Evolutionary conservation across 2,329 filamentous ascomycete genomes (phyloP), one percentile per base, ranked within the genome.

Genomic region (Hyphodiscus sp.): DNA sequence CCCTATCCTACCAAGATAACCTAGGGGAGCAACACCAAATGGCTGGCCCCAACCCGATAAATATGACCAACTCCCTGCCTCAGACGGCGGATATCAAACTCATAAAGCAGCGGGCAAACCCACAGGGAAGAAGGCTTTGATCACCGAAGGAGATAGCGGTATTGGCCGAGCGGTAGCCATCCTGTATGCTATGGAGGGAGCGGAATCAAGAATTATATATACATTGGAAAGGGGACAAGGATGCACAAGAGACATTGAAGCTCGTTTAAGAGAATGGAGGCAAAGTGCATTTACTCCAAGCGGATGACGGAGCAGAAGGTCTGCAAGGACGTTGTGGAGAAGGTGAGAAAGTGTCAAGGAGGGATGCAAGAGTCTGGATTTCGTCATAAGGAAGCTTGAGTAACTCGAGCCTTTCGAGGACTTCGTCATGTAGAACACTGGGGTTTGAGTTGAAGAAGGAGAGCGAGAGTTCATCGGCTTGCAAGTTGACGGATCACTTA

Each of bases 111-210:
- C 88, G 1, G 83, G 82, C 47, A 95, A 94, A 72, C 80, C 94
- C 7, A 71, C 81, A 63, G 87, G 83, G 57, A 88, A 86, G 70
- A 87, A 82, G 55, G 87, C 88, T 8, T 70, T 94, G 54, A 92
- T 94, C 63, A 92, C 89, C 0, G 88, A 88, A 16, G 89, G 89
- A 2, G 88, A 92, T 69, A 85, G 81, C 7, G 88, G 89, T 1
- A 92, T 94, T 59, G 87, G 89, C 7, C 82, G 87, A 41, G 83
- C 89, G 1, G 81, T 85, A 1, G 87, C 89, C 1, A 77, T 92
- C 16, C 75, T 94, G 0, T 94, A 86, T 63, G 88, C 88, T 41
- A 86, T 89, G 77, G 89, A 94, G 69, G 89, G 88, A 6, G 87
- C 87, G 15, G 82, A 87, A 58, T 81, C 79, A 49, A 75, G 87